Percentiles rank a stretch among this genome's conserved stretches.
Conservation (phyloP, 768 basidiomycete species). For the Rhodotorula kratochvilovae region DNA sequence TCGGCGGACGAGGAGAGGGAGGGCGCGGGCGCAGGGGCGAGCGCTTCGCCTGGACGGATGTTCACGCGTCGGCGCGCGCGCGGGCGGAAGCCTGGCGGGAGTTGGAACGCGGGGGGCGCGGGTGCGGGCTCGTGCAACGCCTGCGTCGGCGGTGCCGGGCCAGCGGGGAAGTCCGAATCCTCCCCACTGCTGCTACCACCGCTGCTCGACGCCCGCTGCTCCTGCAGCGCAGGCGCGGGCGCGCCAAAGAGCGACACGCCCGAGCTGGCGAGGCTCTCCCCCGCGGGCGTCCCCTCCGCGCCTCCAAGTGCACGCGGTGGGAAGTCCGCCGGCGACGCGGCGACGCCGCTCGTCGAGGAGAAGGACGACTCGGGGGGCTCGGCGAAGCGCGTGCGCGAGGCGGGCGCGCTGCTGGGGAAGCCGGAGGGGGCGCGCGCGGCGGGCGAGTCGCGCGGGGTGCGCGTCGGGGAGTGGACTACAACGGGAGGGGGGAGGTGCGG, state of each 20-base stretch:
- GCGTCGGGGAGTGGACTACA: constrained; percentile 32
- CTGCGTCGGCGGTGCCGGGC: too few species aligned
- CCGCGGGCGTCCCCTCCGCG: not conserved
- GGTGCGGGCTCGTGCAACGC: too few species aligned
- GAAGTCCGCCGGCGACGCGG: not conserved
- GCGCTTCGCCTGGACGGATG: constrained; percentile 11
- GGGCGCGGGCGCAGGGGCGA: not conserved
- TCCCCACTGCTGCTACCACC: not conserved
- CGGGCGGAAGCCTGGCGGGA: constrained; percentile 8
- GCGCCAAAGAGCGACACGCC: not conserved
- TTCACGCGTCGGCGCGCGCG: constrained; percentile 34
- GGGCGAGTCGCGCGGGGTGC: constrained; percentile 14
- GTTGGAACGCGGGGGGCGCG: constrained; percentile 2
- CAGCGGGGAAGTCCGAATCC: not conserved
- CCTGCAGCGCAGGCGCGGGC: not conserved
- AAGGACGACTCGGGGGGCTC: not conserved
- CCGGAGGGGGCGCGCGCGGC: not conserved
- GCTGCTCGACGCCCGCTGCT: not conserved
- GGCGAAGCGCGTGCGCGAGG: not conserved
- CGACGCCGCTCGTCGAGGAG: not conserved
- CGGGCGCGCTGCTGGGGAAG: not conserved
- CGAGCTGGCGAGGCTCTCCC: not conserved
- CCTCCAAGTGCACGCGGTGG: not conserved
- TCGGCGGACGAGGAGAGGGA: too few species aligned
- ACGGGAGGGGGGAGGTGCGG: constrained; percentile 16